Evolutionary conservation across 169 alveolate genomes (phyloP), one percentile per base, ranked within the genome.

Genomic region (Cryptosporidium bovis): DNA sequence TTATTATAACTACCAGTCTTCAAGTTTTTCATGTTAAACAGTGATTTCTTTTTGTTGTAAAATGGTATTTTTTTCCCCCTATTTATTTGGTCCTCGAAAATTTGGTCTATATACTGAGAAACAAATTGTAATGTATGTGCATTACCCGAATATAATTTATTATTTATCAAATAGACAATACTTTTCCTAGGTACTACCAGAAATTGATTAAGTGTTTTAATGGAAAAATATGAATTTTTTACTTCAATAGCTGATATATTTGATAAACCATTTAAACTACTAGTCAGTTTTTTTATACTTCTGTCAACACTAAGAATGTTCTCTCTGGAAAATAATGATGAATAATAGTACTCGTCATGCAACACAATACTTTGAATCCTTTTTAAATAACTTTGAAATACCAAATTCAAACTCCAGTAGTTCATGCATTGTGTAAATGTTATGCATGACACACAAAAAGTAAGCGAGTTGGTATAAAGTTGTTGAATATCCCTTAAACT

Each of bases 391-490:
- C 33, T 62, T 50, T 77, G 87, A 48, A 77, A 77, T 20, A 77
- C 27, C 13, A 77, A 18, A 33, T 44, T 53, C 50, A 77, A n/a
- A 20, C 48, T 60, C 27, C 71, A 60, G 77, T 71, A 77, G 27
- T 60, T 60, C 71, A 77, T 60, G 27, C 48, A 34, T 40, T 56
- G 87, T n/a, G 66, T 48, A 77, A 77, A 77, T 18, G 51, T 33
- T 7, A 60, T 77, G 36, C 87, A 77, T 2, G 87, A 77, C 18
- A 60, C 48, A n/a, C 77, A 77, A 40, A 77, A 33, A 15, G 87
- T 24, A n/a, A 77, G 27, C 16, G 56, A 36, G 1, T 36, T 50
- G 6, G 71, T 77, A 40, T 27, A 33, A 5, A 77, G 71, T 24
- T 77, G 71, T 29, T 77, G 87, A 24, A 77, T 65, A 29, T 77